Evolutionary conservation across 1,284 basidiomycete species (phyloP).

Genomic region (Cystobasidiaceae sp.): DNA sequence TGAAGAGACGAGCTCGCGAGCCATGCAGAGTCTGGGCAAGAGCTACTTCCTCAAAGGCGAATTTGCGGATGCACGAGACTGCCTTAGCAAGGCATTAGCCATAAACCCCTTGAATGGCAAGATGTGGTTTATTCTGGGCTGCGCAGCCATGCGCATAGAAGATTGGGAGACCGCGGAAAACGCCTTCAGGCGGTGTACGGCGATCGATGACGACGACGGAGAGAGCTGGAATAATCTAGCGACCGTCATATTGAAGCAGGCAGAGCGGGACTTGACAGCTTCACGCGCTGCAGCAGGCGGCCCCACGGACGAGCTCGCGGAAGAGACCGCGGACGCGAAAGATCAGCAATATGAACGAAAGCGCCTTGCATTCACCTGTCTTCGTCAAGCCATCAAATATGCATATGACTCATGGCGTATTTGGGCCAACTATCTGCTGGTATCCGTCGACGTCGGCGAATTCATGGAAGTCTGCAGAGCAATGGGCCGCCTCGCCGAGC

Average conservation of each 20-base stretch:
- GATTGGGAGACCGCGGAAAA: constrained; percentile 77
- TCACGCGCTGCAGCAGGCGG: constrained; percentile 28
- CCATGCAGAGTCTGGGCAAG: constrained; percentile 84
- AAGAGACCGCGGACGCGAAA: constrained; percentile 32
- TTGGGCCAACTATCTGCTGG: constrained; percentile 97
- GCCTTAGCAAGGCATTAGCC: constrained; percentile 65
- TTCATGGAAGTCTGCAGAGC: constrained; percentile 81
- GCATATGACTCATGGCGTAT: constrained; percentile 92
- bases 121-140: constrained; percentile 94
- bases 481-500: constrained; percentile 73
- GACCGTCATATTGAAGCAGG: constrained; percentile 82
- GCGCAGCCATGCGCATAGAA: constrained; percentile 72
- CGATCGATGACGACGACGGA: constrained; percentile 89
- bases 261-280: constrained; percentile 44
- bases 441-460: constrained; percentile 88
- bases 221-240: constrained; percentile 99
- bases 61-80: constrained; percentile 61
- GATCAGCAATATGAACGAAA: constrained; percentile 50
- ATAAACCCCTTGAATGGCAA: constrained; percentile 85
- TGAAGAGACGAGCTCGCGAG: constrained; percentile 69
- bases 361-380: constrained; percentile 85
- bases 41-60: constrained; percentile 67
- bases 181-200: constrained; percentile 78
- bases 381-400: constrained; percentile 79
- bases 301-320: constrained; percentile 17